Evolutionary conservation across 106 monocot genomes (phyloP), one percentile per base, ranked within the genome.

Genomic region (Dioscorea dumetorum): DNA sequence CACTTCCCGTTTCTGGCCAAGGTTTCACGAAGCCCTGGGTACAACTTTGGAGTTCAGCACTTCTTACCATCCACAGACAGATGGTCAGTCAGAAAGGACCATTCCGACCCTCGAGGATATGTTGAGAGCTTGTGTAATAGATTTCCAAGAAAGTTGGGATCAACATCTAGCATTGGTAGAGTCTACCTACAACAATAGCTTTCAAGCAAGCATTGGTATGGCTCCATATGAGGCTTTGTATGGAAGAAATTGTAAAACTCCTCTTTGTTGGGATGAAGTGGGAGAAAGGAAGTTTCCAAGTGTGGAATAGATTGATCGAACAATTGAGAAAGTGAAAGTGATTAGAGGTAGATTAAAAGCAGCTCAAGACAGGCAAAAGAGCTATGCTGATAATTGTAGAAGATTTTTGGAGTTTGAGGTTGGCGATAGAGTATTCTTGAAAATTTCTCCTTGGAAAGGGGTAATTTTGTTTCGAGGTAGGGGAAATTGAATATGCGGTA

Each of bases 181-280:
- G 34, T 69, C 57, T 69, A 4, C 68, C 8, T 69, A 57, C 14
- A 69, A 57, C 33, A 69, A 69, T n/a, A 69, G 18, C 4, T 69
- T 32, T 33, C 57, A 69, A 3, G 33, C 51, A 24, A 69, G 24
- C 18, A 69, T 69, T 32, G 32, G 16, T 11, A 69, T 57, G 68
- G 68, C 68, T 8, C 68, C 68, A 17, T 69, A 57, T 69, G 68
- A 56, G 14, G 68, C 56, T 31, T 28, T 69, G 9, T 69, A 69
- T 33, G 57, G 68, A 5, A 5, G 56, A 57, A 9, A 16, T 0
- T 69, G 68, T 57, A 24, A 28, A 33, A 56, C 57, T 8, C 68
- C 56, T 14, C 4, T 57, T 3, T 69, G 31, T 33, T 56, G 32
- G 68, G n/a, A 33, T 28, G 53, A 54, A 14, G 57, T 57, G 12